Base-by-base conservation (phyloP, 2,329 filamentous ascomycete genomes). In the Aspergillus sp. region DNA sequence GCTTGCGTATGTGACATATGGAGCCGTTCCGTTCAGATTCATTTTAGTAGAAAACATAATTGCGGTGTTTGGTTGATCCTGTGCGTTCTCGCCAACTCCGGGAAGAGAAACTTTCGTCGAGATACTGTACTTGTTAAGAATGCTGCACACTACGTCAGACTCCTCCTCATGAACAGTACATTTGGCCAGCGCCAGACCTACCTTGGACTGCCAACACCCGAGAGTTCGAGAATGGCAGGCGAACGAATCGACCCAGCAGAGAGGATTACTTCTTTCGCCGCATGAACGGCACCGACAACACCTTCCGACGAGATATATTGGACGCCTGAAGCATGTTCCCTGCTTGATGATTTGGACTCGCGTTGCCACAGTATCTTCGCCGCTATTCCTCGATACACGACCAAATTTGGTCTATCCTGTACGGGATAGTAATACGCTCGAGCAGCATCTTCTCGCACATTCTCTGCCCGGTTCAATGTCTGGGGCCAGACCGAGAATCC, bases 191-290 rank as follows among this genome's bases (percentile, higher is more conserved):
- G 5, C 2, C 3, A 9, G 11, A 45, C 56, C 51, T 53, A 66
- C 62, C 55, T 46, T 16, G 62, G 66, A 52, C 65, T 68, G 57
- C 84, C 84, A 32, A 87, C 72, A 0, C 84, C 84, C 0, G 82
- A 86, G 1, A 84, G 72, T 58, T 87, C 83, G 17, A 81, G 76
- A 16, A 83, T 72, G 63, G 77, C 78, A 7, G 78, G 84, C 4
- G 80, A 83, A 60, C 78, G 78, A 46, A 81, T 68, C 19, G 78
- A 77, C 0, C 85, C 85, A 1, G 83, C 82, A 1, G 81, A 79
- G 2, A 88, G 67, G 43, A 88, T 77, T 9, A 86, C 76, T 58
- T 87, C 84, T 45, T 66, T 66, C 38, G 56, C 62, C 57, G 62
- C 72, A n/a, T 60, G 72, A 11, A 73, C 65, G 0, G 53, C 22